Base-by-base conservation (phyloP, 768 basidiomycete species). In the Cantharellus anzutake region DNA sequence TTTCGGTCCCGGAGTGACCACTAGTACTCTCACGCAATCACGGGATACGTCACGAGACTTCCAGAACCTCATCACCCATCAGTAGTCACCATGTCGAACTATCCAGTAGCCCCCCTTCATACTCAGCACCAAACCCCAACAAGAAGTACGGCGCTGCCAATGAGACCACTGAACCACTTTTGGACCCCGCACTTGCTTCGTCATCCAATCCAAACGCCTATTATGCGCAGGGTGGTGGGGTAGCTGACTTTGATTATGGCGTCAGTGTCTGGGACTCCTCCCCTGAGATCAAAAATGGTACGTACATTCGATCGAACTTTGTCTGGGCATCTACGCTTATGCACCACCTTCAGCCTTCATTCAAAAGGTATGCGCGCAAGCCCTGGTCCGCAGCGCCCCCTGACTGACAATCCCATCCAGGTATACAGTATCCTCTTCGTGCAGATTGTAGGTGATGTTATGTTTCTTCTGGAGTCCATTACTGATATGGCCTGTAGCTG, bases 201-300 rank as follows among this genome's bases (percentile, higher is more conserved):
- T 55, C 52, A 37, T 57, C 56, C 35, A 38, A 38, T 35, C 14
- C 14, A 11, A 42, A 39, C n/a, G 76, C 81, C 64, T 86, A 78
- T 64, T 79, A 91, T 71, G 86, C 91, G 64, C 82, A 88, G 3
- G 74, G 71, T 37, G 73, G 72, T 41, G 86, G 78, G 53, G 89
- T 91, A 64, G 92, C 94, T 66, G 93, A 96, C 70, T 96, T 96
- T 80, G 90, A 93, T 86, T 90, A 90, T 66, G 88, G 88, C 2
- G 81, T 83, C 1, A 80, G 80, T 1, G 88, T 90, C 11, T 78
- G 80, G 1, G 87, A 89, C 61, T 84, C 84, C 61, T 78, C 84
- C 5, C 70, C 75, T 2, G 83, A 89, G 66, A 84, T 98, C 67
- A 76, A 89, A 58, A 78, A 80, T 63, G 87, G 62, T 64, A 37